Percentiles rank a stretch among this genome's conserved stretches.
These are phyloP conservation scores for Coffea eugenioides DNA, from an alignment of 257 asterid genomes.

Conservation along the genomic window DNA sequence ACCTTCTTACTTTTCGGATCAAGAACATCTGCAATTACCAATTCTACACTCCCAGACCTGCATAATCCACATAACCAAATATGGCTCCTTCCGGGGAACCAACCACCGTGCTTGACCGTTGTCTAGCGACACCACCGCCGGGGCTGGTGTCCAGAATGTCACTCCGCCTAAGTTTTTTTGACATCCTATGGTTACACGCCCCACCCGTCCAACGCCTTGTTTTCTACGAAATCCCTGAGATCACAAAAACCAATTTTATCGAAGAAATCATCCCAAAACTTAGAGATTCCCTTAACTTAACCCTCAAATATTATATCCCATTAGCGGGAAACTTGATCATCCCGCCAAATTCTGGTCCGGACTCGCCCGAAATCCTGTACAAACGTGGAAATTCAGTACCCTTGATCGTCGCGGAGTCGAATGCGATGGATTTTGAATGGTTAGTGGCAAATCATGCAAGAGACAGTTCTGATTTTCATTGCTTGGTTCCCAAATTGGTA, in stretches of 20 bases:
- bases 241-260: conserved; percentile 20
- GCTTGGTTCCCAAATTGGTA: conserved; percentile 29
- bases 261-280: conserved; percentile 23
- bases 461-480: conserved; percentile 24
- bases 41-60: too few species aligned
- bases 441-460: conserved; percentile 25
- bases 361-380: conserved; percentile 19
- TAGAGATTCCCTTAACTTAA: conserved; percentile 19
- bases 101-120: conserved; percentile 13
- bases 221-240: conserved; percentile 21
- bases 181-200: conserved; percentile 26
- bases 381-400: conserved; percentile 20
- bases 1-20: too few species aligned
- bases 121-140: conserved; percentile 21
- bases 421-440: conserved; percentile 15
- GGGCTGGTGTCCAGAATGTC: conserved; percentile 5
- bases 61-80: not conserved
- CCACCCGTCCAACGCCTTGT: conserved; percentile 29
- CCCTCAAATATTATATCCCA: conserved; percentile 33
- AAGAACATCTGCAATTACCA: too few species aligned
- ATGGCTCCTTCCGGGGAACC: not conserved
- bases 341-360: conserved; percentile 16
- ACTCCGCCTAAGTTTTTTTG: conserved; percentile 33
- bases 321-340: conserved; percentile 34
- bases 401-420: conserved; percentile 22